These are phyloP conservation scores for Leccinum sublutescens DNA, from an alignment of 768 basidiomycete species.

Conservation along the genomic window DNA sequence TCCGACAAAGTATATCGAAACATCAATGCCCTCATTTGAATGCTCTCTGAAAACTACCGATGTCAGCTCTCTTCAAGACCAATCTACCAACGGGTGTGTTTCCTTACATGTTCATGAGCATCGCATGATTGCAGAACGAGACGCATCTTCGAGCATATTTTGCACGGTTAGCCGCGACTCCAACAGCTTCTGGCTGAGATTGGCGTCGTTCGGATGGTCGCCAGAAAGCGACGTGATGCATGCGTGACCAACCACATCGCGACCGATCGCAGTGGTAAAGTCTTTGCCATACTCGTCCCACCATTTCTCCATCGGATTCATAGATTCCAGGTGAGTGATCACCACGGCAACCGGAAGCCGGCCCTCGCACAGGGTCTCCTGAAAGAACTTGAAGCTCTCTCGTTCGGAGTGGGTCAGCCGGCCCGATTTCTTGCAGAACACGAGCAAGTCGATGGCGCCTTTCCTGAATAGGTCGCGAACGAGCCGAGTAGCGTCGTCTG, in stretches of 20 bases:
- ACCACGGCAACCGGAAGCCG: constrained; percentile 34
- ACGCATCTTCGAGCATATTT: constrained; percentile 2
- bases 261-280: neutral
- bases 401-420: constrained; percentile 23
- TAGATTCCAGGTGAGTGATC: constrained; percentile 34
- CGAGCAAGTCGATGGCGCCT: constrained; percentile 31
- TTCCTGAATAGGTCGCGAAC: constrained; percentile 17
- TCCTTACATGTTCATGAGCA: neutral
- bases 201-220: neutral
- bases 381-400: constrained; percentile 31
- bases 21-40: too few relatives aligned
- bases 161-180: constrained; percentile 3
- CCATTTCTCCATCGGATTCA: constrained; percentile 19
- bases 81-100: neutral
- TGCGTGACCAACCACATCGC: constrained; percentile 15
- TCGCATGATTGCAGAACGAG: neutral
- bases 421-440: constrained; percentile 31
- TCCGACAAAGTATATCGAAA: too few relatives aligned
- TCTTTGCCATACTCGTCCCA: constrained; percentile 13
- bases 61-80: neutral
- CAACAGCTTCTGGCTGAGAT: neutral
- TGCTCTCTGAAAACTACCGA: too few relatives aligned
- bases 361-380: constrained; percentile 31
- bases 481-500: constrained; percentile 17
- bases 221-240: constrained; percentile 14